Base-by-base conservation (phyloP, 2,329 filamentous ascomycete species). In the Helotiales sp. region DNA sequence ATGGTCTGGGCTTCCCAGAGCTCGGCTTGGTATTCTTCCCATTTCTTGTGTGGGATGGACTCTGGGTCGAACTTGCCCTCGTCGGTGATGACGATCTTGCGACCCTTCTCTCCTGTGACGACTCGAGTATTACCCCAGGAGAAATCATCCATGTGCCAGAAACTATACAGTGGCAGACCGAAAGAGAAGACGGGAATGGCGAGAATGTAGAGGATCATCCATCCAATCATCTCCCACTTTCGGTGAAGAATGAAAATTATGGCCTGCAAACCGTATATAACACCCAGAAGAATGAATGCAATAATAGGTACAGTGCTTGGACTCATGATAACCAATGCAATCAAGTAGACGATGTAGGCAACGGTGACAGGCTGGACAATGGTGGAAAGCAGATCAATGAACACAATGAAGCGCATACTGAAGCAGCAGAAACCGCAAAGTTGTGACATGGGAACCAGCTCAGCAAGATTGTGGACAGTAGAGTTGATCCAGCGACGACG, bases 81-180 rank as follows among this genome's bases (percentile, higher is more conserved):
- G 78, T 99, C 96, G 1, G 93, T 93, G 72, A 99, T 91, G 74
- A 99, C 88, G 69, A 98, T 84, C 84, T 97, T 95, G 78, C 93
- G 91, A 71, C 96, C 96, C 79, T 91, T 90, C 78, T 99, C 96
- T 78, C 96, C 96, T 7, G 92, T 96, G 71, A 99, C 93, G 66
- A 99, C 88, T 88, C 96, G 95, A 47, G 96, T 99, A 81, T 97
- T 99, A 81, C 96, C 96, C 96, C 96, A 99, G 75, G 91, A 92
- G 87, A 99, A 99, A 82, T 99, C 96, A 80, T 99, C 96, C 96
- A 98, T 98, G 82, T 97, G 88, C 96, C 96, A 99, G 87, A 99
- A 99, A 59, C 95, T 86, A 79, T 98, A 98, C 30, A 99, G 82
- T 0, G 96, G 96, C 52, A 99, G 86, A 66, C 87, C 93, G 70